A percentile compares a stretch with the other conserved stretches of the same genome.
phyloP scores from a whole-genome alignment of 495 filamentous ascomycete species.

The Daldinia decipiens region DNA sequence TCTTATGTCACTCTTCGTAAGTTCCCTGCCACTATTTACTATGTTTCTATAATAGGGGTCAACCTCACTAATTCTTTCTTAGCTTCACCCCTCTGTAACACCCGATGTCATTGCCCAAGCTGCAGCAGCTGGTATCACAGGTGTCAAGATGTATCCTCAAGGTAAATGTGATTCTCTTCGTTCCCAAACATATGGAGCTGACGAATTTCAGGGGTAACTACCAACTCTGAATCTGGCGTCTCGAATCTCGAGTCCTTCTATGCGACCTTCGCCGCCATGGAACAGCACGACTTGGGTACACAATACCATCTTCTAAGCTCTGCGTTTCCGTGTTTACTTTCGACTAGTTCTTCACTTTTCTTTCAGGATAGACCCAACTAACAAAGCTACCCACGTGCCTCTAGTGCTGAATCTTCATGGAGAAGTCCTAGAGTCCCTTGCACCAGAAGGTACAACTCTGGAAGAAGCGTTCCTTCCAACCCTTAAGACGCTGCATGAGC shows the following conservation, averaged over 20 bases:
- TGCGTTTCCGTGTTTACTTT: not conserved
- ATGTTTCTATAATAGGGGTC: not conserved
- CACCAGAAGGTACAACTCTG: conserved; percentile 74
- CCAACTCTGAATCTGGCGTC: conserved; percentile 85
- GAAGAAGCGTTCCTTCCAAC: conserved; percentile 85
- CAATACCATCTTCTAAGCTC: not conserved
- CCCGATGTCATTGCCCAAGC: conserved; percentile 81
- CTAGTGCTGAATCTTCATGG: conserved; percentile 69
- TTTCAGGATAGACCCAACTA: not conserved
- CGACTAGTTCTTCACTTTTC: not conserved
- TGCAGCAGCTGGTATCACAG: conserved; percentile 69
- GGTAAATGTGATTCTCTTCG: conserved; percentile 48
- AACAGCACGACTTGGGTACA: conserved; percentile 55
- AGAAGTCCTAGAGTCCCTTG: conserved; percentile 59
- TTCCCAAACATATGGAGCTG: conserved; percentile 12
- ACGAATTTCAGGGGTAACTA: conserved; percentile 70
- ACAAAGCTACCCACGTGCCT: not conserved
- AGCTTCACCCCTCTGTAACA: conserved; percentile 73
- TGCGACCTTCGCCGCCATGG: conserved; percentile 81
- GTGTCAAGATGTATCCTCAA: conserved; percentile 75
- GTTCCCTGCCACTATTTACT: conserved; percentile 7
- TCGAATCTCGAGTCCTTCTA: conserved; percentile 65
- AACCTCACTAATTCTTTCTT: not conserved
- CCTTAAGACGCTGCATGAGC: conserved; percentile 71
- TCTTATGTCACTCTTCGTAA: conserved; percentile 85